These are phyloP conservation scores for Leishmania tropica DNA, from an alignment of 208 protist genomes.

Conservation along the genomic window DNA sequence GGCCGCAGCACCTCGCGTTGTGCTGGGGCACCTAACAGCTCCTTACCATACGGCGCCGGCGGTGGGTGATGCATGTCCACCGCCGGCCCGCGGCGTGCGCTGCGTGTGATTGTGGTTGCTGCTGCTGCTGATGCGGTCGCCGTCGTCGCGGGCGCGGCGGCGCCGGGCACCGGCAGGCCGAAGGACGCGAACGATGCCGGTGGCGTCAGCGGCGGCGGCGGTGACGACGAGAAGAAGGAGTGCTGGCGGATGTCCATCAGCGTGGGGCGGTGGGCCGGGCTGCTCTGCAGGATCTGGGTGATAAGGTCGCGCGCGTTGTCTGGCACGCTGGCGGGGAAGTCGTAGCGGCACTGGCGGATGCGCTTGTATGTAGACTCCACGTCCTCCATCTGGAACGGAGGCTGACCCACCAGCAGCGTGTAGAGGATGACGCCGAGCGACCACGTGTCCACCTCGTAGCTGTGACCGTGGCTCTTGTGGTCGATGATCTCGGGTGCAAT, in stretches of 20 bases:
- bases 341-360: slow-evolving; percentile 94
- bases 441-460: slow-evolving; percentile 98
- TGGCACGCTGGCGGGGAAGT: slow-evolving; percentile 81
- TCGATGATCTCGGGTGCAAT: slow-evolving; percentile 96
- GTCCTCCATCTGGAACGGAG: slow-evolving; percentile 98
- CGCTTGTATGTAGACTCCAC: slow-evolving; percentile 96
- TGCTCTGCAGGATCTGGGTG: slow-evolving; percentile 83
- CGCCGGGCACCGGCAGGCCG: slow-evolving; percentile 30
- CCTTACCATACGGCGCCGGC: slow-evolving; percentile 6
- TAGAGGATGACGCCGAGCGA: slow-evolving; percentile 98
- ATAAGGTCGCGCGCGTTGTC: slow-evolving; percentile 93
- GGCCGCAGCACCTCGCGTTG: slow-evolving; percentile 58
- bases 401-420: slow-evolving; percentile 97
- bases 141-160: slow-evolving; percentile 11
- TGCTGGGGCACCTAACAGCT: slow-evolving; percentile 8
- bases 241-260: slow-evolving; percentile 87
- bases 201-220: slow-evolving; percentile 48
- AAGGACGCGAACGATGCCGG: slow-evolving; percentile 59
- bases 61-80: slow-evolving; percentile 27
- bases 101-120: slow-evolving; percentile 7
- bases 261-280: slow-evolving; percentile 83
- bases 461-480: slow-evolving; percentile 89
- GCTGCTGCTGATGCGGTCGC: slow-evolving; percentile 1
- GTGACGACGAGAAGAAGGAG: slow-evolving; percentile 81
- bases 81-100: slow-evolving; percentile 12